These are phyloP conservation scores for Fusarium ambrosium DNA, from an alignment of 2,329 filamentous ascomycete species.

Conservation along the genomic window DNA sequence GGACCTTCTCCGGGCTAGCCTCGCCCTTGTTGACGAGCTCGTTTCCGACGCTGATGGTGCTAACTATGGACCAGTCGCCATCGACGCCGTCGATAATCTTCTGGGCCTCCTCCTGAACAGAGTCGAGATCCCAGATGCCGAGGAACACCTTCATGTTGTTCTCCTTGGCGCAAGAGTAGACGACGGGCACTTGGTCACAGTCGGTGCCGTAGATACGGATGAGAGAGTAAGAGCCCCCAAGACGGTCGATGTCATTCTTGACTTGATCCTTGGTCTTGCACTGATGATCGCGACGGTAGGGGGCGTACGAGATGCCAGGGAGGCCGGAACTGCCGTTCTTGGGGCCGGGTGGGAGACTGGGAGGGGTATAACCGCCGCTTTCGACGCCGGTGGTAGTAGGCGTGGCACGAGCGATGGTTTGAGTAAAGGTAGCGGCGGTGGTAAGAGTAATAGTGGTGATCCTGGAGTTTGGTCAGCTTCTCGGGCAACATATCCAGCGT, in stretches of 20 bases:
- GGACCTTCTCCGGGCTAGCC: slow-evolving; percentile 66
- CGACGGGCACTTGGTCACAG: slow-evolving; percentile 77
- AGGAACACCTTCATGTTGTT: slow-evolving; percentile 79
- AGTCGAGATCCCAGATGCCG: slow-evolving; percentile 76
- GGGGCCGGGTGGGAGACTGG: neutral
- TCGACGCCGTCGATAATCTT: slow-evolving; percentile 71
- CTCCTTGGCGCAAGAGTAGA: slow-evolving; percentile 73
- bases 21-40: slow-evolving; percentile 79
- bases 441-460: slow-evolving; percentile 34
- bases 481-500: neutral
- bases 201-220: slow-evolving; percentile 86
- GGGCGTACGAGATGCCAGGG: slow-evolving; percentile 63
- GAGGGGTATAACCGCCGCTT: slow-evolving; percentile 9
- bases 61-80: slow-evolving; percentile 76
- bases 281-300: slow-evolving; percentile 63
- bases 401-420: slow-evolving; percentile 25
- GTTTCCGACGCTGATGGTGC: slow-evolving; percentile 84
- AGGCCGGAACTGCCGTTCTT: slow-evolving; percentile 35
- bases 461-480: slow-evolving; percentile 13
- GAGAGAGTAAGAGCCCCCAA: slow-evolving; percentile 67
- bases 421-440: slow-evolving; percentile 35
- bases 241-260: slow-evolving; percentile 71
- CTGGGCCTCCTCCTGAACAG: slow-evolving; percentile 69
- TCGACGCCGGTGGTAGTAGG: slow-evolving; percentile 9
- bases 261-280: slow-evolving; percentile 79